Conservation (phyloP, 2,329 filamentous ascomycete species). For the Stemphylium lycopersici region DNA sequence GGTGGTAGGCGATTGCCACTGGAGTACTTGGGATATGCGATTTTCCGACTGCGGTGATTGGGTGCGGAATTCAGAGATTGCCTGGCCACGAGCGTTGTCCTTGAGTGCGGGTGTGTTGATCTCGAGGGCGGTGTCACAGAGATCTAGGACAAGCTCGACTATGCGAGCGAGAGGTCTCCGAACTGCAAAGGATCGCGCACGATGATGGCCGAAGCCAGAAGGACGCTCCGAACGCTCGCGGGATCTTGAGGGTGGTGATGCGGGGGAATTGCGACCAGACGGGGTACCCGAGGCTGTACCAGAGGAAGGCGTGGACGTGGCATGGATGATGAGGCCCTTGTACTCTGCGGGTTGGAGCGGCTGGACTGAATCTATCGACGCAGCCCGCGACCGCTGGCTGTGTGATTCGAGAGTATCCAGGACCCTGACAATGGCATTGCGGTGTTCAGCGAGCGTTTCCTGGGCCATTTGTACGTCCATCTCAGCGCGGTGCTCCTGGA, state of each 20-base stretch:
- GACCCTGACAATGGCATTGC: slow-evolving; percentile 92
- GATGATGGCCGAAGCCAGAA: slow-evolving; percentile 74
- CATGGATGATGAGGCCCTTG: slow-evolving; percentile 84
- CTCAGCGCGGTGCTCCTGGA: slow-evolving; percentile 94
- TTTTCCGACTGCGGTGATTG: slow-evolving; percentile 97
- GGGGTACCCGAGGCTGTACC: slow-evolving; percentile 72
- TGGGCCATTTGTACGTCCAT: slow-evolving; percentile 98
- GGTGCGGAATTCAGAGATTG: slow-evolving; percentile 79
- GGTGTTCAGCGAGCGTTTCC: slow-evolving; percentile 88
- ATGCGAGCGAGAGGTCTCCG: slow-evolving; percentile 89
- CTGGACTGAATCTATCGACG: slow-evolving; percentile 56
- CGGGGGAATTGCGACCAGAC: slow-evolving; percentile 72
- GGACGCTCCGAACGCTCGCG: slow-evolving; percentile 73
- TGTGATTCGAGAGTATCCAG: slow-evolving; percentile 88
- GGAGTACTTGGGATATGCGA: slow-evolving; percentile 88
- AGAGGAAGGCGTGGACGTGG: slow-evolving; percentile 68
- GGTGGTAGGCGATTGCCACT: slow-evolving; percentile 94
- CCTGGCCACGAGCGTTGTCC: slow-evolving; percentile 69
- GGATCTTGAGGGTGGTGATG: slow-evolving; percentile 68
- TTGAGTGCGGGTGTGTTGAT: slow-evolving; percentile 95
- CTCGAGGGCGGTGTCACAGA: slow-evolving; percentile 94
- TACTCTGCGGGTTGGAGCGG: slow-evolving; percentile 73
- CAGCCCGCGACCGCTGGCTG: slow-evolving; percentile 64
- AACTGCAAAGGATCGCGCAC: slow-evolving; percentile 88
- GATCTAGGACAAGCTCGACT: slow-evolving; percentile 89